phyloP scores from a whole-genome alignment of 2,329 filamentous ascomycete genomes.

The Pseudogymnoascus sp. region DNA sequence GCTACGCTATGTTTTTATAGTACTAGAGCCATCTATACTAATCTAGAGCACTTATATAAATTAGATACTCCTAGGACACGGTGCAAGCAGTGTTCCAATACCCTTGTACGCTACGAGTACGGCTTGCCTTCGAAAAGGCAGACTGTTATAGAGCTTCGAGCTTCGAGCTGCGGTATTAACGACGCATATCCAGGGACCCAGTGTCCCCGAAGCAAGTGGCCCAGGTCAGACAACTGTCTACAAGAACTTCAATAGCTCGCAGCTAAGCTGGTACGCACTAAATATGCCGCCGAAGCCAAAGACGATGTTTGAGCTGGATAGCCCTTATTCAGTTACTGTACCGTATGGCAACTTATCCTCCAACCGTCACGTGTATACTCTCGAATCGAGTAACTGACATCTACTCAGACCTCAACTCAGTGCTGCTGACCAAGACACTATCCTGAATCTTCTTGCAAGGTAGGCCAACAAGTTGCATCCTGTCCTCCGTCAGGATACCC shows the following conservation, averaged over 20 bases:
- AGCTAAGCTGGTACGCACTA: not conserved
- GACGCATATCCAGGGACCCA: not conserved
- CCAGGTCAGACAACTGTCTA: not conserved
- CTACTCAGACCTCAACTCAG: conserved; percentile 51
- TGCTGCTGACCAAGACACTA: conserved; percentile 51
- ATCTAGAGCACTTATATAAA: not conserved
- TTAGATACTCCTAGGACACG: not conserved
- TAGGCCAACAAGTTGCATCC: conserved; percentile 32
- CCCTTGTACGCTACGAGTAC: not conserved
- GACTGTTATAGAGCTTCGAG: not conserved
- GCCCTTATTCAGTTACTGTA: conserved; percentile 51
- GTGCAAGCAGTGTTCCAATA: not conserved
- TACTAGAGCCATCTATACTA: not conserved
- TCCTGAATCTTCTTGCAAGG: conserved; percentile 61
- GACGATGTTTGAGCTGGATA: conserved; percentile 56
- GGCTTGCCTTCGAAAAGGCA: not conserved
- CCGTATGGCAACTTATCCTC: conserved; percentile 41
- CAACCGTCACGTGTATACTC: not conserved
- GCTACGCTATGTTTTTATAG: conserved; percentile 5
- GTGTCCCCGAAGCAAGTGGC: not conserved
- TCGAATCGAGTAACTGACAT: not conserved
- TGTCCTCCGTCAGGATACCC: not conserved
- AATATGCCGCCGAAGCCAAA: conserved; percentile 47
- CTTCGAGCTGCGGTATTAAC: not conserved
- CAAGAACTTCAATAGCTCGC: not conserved